phyloP scores from a whole-genome alignment of 768 basidiomycete genomes.

The Mycena galericulata region DNA sequence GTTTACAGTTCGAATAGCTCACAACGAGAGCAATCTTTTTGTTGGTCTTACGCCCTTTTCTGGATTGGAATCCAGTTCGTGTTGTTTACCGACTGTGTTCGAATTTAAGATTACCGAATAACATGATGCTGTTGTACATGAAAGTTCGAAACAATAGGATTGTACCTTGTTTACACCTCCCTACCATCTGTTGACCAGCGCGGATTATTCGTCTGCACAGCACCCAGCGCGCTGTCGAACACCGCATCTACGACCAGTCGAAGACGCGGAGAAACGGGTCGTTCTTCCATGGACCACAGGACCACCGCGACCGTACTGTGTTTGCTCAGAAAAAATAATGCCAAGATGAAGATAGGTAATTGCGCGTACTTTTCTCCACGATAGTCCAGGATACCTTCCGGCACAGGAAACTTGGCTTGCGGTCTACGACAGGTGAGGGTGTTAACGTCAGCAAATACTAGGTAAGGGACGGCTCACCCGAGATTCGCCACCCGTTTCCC shows the following conservation, averaged over 20 bases:
- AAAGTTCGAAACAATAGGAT: too few relatives aligned
- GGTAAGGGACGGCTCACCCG: slow-evolving; percentile 58
- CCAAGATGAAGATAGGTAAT: slow-evolving; percentile 29
- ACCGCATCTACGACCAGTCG: slow-evolving; percentile 65
- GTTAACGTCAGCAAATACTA: slow-evolving; percentile 1
- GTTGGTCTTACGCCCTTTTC: too few relatives aligned
- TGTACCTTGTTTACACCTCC: not conserved
- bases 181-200: slow-evolving; percentile 59
- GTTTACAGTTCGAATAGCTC: too few relatives aligned
- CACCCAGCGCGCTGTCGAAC: slow-evolving; percentile 76
- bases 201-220: slow-evolving; percentile 69
- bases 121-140: too few relatives aligned
- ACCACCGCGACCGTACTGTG: slow-evolving; percentile 71
- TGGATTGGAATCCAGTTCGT: too few relatives aligned
- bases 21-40: too few relatives aligned
- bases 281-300: slow-evolving; percentile 73
- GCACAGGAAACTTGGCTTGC: slow-evolving; percentile 86
- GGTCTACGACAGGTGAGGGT: slow-evolving; percentile 56
- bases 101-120: too few relatives aligned
- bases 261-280: slow-evolving; percentile 63
- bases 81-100: too few relatives aligned
- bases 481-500: slow-evolving; percentile 80
- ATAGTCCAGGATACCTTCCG: slow-evolving; percentile 82
- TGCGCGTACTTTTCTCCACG: slow-evolving; percentile 72
- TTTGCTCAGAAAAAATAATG: not conserved